Base-by-base conservation (phyloP, 306 rosid genomes). In the Trichosanthes truncata region DNA sequence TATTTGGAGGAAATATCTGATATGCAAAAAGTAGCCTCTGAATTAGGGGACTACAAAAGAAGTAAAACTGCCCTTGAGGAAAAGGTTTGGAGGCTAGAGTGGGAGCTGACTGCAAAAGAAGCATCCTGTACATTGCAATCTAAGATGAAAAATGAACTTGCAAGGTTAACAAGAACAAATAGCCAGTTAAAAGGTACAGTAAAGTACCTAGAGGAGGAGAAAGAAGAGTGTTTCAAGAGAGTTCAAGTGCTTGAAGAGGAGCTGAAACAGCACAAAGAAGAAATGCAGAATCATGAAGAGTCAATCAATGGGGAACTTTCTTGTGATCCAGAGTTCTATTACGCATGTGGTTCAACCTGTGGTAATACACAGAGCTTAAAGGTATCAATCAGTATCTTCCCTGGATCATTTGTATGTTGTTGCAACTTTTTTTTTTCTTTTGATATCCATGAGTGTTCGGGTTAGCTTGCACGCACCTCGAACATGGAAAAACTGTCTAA, bases 231-330 rank as follows among this genome's bases (percentile, higher is more conserved):
- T 60, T 71, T 63, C 75, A 79, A 68, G 83, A 86, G 83, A 84
- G 77, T 60, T 29, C 83, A 81, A 83, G 84, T 87, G 77, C 84
- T 81, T 81, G 88, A 87, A 85, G 88, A 87, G 78, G 86, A 86
- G 77, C 40, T 83, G 74, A 87, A 85, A 73, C 82, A 76, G 81
- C 62, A 53, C 55, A 87, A 83, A 83, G 88, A 89, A 83, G 88
- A 80, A 82, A 89, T 84, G 69, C 82, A 80, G 71, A 85, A 87
- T 74, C 84, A 81, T 56, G 86, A 61, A 17, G 61, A 81, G 29
- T 60, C 82, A 60, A 60, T 61, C 15, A 77, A 31, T 51, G 63
- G 45, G 38, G 73, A 60, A 72, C 43, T 31, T 82, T 73, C 68
- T 72, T 43, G 9, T 36, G 65, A 57, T n/a, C 72, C 55, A 72